Conservation (phyloP, 1,139 yeast species). For the Meyerozyma smithsonii region DNA sequence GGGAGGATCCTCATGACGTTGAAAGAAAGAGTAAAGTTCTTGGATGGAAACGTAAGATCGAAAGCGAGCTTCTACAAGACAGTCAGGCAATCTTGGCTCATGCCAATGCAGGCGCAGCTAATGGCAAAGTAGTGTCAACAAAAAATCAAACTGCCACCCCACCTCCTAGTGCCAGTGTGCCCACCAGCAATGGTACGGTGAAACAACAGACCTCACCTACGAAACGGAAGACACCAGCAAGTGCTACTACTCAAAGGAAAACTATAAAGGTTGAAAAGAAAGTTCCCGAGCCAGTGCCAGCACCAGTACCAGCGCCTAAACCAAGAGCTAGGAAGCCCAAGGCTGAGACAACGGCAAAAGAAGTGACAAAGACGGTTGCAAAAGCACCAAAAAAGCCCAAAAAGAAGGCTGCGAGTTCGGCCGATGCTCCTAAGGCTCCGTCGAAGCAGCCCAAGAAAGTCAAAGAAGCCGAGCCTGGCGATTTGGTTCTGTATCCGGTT, state of each 20-base stretch:
- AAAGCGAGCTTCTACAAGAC: conserved; percentile 69
- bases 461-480: not conserved
- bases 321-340: conserved; percentile 5
- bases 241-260: conserved; percentile 4
- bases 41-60: conserved; percentile 60
- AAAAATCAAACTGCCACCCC: not conserved
- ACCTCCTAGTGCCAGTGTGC: not conserved
- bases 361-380: not conserved
- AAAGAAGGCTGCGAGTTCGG: not conserved
- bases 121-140: not conserved
- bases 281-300: not conserved
- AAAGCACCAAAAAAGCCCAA: not conserved
- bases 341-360: conserved; percentile 2
- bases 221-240: not conserved
- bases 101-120: conserved; percentile 8
- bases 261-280: not conserved
- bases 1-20: conserved; percentile 80
- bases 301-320: not conserved
- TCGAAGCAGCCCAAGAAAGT: not conserved
- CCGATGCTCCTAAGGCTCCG: too few species aligned
- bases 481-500: not conserved
- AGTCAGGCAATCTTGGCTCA: conserved; percentile 54
- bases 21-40: conserved; percentile 42
- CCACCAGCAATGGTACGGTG: not conserved
- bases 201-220: not conserved